phyloP scores from a whole-genome alignment of 208 protist genomes.

The Angomonas ambiguus region DNA sequence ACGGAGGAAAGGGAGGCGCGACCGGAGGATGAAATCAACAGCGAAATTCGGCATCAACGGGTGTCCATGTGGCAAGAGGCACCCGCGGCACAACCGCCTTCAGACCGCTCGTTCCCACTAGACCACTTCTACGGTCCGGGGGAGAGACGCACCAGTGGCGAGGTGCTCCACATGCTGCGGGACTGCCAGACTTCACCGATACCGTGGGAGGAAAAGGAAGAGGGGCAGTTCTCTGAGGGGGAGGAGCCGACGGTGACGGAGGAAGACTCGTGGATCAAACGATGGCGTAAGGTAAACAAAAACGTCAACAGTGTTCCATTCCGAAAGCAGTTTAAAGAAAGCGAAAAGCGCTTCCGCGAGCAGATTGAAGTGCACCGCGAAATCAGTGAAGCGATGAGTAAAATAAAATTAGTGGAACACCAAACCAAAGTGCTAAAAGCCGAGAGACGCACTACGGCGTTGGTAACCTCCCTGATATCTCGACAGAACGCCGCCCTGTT shows the following conservation, averaged over 20 bases:
- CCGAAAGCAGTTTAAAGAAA: conserved; percentile 14
- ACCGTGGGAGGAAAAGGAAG: background rate
- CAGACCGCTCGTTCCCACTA: background rate
- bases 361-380: conserved; percentile 50
- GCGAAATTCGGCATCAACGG: background rate
- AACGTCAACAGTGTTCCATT: conserved; percentile 2
- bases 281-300: conserved; percentile 1
- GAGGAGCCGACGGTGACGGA: background rate
- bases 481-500: conserved; percentile 12
- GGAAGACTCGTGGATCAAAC: conserved; percentile 2
- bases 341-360: conserved; percentile 40
- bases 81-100: background rate
- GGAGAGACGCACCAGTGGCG: background rate
- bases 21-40: background rate
- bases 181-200: background rate
- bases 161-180: background rate
- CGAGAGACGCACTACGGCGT: conserved; percentile 19
- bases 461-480: conserved; percentile 19
- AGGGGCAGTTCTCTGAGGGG: background rate
- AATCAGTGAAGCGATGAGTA: conserved; percentile 20
- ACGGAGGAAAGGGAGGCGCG: background rate
- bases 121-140: background rate
- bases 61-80: conserved; percentile 7
- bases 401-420: conserved; percentile 17
- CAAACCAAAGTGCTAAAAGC: conserved; percentile 26